Conservation (phyloP, 768 basidiomycete species). For the Hysterangium stoloniferum region DNA sequence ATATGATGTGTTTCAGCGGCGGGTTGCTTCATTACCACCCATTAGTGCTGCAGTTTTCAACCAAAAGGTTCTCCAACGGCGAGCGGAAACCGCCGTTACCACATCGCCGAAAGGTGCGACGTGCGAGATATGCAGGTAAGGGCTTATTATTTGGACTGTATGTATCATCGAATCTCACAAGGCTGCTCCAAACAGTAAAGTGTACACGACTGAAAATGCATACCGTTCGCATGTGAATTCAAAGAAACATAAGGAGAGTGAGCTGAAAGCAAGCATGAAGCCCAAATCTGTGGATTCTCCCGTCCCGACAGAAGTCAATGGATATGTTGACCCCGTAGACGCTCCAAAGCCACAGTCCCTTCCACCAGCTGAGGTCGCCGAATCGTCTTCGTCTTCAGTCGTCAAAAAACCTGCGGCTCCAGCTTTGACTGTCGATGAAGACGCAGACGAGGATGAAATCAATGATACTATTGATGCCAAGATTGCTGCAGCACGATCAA, state of each 20-base stretch:
- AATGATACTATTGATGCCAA: slow-evolving; percentile 61
- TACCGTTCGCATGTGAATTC: slow-evolving; percentile 83
- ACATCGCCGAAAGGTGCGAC: slow-evolving; percentile 48
- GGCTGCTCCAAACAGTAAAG: slow-evolving; percentile 62
- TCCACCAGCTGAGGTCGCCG: neutral
- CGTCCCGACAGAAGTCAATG: slow-evolving; percentile 2
- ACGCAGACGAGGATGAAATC: slow-evolving; percentile 38
- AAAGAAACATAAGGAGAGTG: slow-evolving; percentile 81
- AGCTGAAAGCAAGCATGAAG: slow-evolving; percentile 39
- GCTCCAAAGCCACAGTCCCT: slow-evolving; percentile 12
- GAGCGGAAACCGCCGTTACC: slow-evolving; percentile 64
- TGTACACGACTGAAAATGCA: slow-evolving; percentile 83
- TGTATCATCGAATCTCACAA: too few relatives aligned
- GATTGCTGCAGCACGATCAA: slow-evolving; percentile 62
- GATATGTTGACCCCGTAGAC: slow-evolving; percentile 17
- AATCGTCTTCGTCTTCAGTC: neutral
- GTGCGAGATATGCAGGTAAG: slow-evolving; percentile 83
- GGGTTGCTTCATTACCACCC: slow-evolving; percentile 84
- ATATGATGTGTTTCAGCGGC: slow-evolving; percentile 36
- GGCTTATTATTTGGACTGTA: slow-evolving; percentile 15
- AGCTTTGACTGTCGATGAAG: slow-evolving; percentile 25
- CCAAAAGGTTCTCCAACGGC: slow-evolving; percentile 77
- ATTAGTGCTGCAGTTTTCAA: slow-evolving; percentile 73
- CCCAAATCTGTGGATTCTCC: slow-evolving; percentile 11
- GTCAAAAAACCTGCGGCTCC: slow-evolving; percentile 14